phyloP scores from a whole-genome alignment of 139 green algal species.

The Coccomyxa sp. region DNA sequence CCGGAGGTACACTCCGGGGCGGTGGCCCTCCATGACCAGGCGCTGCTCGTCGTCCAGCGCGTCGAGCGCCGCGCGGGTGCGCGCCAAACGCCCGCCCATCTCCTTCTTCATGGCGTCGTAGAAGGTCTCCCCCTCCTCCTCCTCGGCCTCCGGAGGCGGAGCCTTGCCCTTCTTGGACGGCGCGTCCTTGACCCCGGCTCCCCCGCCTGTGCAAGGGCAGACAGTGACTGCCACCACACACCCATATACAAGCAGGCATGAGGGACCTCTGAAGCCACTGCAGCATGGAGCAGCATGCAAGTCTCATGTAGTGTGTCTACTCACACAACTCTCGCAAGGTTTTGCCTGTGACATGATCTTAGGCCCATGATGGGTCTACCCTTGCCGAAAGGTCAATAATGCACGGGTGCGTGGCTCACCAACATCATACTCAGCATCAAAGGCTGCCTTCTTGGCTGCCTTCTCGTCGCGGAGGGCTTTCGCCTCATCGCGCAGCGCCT shows the following conservation, averaged over 20 bases:
- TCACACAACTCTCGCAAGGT: too few species aligned
- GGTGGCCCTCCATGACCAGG: slow-evolving; percentile 78
- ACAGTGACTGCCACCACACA: too few species aligned
- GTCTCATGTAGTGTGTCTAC: too few species aligned
- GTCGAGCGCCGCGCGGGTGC: slow-evolving; percentile 65
- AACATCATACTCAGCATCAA: slow-evolving; percentile 63
- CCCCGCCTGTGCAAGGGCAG: slow-evolving; percentile 15
- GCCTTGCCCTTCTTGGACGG: slow-evolving; percentile 20
- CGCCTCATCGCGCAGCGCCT: slow-evolving; percentile 7
- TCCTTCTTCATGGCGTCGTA: slow-evolving; percentile 88
- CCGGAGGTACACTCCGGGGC: slow-evolving; percentile 84
- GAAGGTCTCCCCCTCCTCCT: slow-evolving; percentile 72
- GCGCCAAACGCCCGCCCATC: slow-evolving; percentile 58
- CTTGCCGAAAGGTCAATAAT: too few species aligned
- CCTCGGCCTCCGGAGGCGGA: slow-evolving; percentile 16
- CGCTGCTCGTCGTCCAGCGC: slow-evolving; percentile 65
- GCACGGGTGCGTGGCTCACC: slow-evolving; percentile 21
- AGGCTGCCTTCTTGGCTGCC: slow-evolving; percentile 77
- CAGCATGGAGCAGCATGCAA: too few species aligned
- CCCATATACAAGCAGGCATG: background rate
- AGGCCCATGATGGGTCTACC: too few species aligned
- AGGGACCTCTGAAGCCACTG: background rate
- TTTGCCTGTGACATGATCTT: too few species aligned
- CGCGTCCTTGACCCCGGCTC: slow-evolving; percentile 27
- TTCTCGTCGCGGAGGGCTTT: slow-evolving; percentile 41